Conservation (phyloP, 2,329 filamentous ascomycete genomes). For the Karstenula rhodostoma region DNA sequence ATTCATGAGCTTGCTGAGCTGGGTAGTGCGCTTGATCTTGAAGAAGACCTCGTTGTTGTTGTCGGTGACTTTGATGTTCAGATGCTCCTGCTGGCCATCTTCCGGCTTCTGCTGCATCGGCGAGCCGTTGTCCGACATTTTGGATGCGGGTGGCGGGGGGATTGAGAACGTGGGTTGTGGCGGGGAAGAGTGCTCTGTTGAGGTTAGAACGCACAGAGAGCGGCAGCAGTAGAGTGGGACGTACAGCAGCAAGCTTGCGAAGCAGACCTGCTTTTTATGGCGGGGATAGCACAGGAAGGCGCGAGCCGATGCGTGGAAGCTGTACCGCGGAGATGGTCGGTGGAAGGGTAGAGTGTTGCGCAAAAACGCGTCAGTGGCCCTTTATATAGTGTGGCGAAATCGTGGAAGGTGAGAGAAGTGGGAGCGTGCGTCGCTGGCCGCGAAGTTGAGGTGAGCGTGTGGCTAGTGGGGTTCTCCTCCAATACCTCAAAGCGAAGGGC, state of each 20-base stretch:
- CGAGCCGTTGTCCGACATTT: conserved; percentile 55
- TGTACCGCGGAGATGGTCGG: conserved; percentile 19
- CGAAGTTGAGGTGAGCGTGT: conserved; percentile 37
- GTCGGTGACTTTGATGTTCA: conserved; percentile 99
- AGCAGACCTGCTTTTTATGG: conserved; percentile 26
- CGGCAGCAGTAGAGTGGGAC: conserved; percentile 32
- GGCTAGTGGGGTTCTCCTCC: conserved; percentile 30
- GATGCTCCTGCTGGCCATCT: conserved; percentile 73
- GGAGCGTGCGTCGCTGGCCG: conserved; percentile 15
- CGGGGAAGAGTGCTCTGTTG: conserved; percentile 11
- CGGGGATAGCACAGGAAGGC: conserved; percentile 21
- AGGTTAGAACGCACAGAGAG: conserved; percentile 28
- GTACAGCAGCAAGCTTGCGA: conserved; percentile 27
- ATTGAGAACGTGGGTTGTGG: conserved; percentile 5
- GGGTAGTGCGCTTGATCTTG: conserved; percentile 98
- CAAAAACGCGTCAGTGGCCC: conserved; percentile 26
- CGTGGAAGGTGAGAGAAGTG: conserved; percentile 23
- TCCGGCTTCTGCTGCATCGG: conserved; percentile 54
- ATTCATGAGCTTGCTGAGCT: conserved; percentile 97
- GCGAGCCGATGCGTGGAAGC: conserved; percentile 23
- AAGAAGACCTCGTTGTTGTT: conserved; percentile 99
- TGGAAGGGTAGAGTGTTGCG: conserved; percentile 16
- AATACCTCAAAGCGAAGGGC: not conserved
- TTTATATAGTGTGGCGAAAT: conserved; percentile 36
- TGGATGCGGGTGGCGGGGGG: conserved; percentile 3